Percentiles rank a stretch among this genome's conserved stretches.
Conservation (phyloP, 352 stramenopile species). For the Phytophthora colocasiae region DNA sequence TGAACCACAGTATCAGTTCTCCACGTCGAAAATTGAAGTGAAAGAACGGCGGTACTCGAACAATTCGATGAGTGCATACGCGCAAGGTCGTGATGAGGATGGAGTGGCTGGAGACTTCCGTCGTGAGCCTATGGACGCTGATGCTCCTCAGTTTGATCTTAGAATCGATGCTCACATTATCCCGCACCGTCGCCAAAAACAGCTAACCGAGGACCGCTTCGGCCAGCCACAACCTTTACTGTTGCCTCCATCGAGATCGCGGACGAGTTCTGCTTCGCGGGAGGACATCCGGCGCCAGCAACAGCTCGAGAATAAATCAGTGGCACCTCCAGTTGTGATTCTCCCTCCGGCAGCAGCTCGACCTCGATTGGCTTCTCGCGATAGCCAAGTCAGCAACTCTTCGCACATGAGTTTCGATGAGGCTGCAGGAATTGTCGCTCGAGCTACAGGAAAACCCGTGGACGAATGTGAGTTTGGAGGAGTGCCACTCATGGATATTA, state of each 20-base stretch:
- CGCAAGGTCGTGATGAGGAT: conserved; percentile 26
- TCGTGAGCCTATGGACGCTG: conserved; percentile 23
- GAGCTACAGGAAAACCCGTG: conserved; percentile 60
- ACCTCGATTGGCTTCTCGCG: conserved; percentile 25
- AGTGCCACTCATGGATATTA: conserved; percentile 60
- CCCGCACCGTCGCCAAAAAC: conserved; percentile 22
- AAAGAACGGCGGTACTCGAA: conserved; percentile 37
- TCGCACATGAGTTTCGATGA: conserved; percentile 59
- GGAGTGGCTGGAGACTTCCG: conserved; percentile 37
- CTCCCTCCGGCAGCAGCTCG: conserved; percentile 6
- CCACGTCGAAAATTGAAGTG: conserved; percentile 13
- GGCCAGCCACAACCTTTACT: conserved; percentile 17
- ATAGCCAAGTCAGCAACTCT: conserved; percentile 39
- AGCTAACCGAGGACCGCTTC: conserved; percentile 11
- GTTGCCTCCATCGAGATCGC: conserved; percentile 11
- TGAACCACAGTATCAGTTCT: conserved; percentile 25
- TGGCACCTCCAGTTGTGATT: not conserved
- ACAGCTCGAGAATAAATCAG: conserved; percentile 21
- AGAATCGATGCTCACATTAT: conserved; percentile 36
- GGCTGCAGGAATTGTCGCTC: conserved; percentile 58
- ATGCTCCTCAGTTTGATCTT: conserved; percentile 34
- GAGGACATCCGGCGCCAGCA: conserved; percentile 24
- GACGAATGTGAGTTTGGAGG: conserved; percentile 75
- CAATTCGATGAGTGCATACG: conserved; percentile 28
- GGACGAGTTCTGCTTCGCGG: conserved; percentile 22